Conservation (phyloP, 176 grass and related monocot genomes). For the Dactylis glomerata region DNA sequence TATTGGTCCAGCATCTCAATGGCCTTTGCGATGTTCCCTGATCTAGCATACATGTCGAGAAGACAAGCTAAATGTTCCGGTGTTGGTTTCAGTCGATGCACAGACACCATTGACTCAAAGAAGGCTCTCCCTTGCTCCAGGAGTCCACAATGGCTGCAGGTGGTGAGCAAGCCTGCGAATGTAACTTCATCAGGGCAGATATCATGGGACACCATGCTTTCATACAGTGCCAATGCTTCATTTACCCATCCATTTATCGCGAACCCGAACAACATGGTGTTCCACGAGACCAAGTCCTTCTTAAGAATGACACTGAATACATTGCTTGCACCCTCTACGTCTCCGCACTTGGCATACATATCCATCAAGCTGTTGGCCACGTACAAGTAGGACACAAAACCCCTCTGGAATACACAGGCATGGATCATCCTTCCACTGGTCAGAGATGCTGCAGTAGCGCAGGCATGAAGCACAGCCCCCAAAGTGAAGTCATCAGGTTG, state of each 20-base stretch:
- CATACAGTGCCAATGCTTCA: constrained; percentile 29
- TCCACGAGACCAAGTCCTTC: constrained; percentile 67
- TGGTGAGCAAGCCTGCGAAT: constrained; percentile 48
- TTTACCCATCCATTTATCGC: constrained; percentile 44
- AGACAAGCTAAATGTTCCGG: constrained; percentile 51
- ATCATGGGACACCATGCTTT: constrained; percentile 26
- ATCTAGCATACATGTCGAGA: constrained; percentile 62
- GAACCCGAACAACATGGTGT: constrained; percentile 57
- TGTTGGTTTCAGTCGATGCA: constrained; percentile 40
- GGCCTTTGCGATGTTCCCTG: constrained; percentile 30
- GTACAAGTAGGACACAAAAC: constrained; percentile 46
- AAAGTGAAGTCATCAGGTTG: constrained; percentile 54
- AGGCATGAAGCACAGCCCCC: constrained; percentile 53
- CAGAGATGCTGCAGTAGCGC: constrained; percentile 23
- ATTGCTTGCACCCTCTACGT: constrained; percentile 24
- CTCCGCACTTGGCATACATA: constrained; percentile 71
- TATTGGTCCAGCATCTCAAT: constrained; percentile 4
- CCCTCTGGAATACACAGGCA: constrained; percentile 26
- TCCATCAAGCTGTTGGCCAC: constrained; percentile 63
- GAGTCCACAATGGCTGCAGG: constrained; percentile 61
- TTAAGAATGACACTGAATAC: constrained; percentile 22
- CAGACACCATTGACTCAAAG: constrained; percentile 44
- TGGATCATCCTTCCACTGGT: constrained; percentile 55
- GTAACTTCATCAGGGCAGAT: constrained; percentile 49
- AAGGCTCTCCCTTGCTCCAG: constrained; percentile 42